Evolutionary conservation across 768 basidiomycete species (phyloP).

Genomic region (Lyophyllum atratum): DNA sequence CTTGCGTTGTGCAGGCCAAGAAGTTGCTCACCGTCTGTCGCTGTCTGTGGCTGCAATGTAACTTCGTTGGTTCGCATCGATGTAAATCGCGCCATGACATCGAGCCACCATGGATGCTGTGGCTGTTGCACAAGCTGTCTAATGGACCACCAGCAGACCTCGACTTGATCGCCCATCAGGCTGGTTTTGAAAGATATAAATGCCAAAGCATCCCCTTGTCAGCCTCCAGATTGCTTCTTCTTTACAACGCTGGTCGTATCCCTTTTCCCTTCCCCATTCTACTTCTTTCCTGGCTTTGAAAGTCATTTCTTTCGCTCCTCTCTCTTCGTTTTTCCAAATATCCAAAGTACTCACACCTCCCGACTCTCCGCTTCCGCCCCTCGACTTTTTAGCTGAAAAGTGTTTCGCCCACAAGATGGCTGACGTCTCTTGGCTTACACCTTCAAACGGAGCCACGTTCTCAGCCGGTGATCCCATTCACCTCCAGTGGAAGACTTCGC

Average conservation of each 20-base stretch:
- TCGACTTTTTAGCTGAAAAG: no score
- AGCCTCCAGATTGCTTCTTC: slow-evolving; percentile 19
- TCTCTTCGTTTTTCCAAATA: background rate
- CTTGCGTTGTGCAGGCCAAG: no score
- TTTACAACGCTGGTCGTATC: slow-evolving; percentile 20
- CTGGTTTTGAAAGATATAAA: slow-evolving; percentile 4
- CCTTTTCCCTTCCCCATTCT: slow-evolving; percentile 1
- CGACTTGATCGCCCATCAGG: slow-evolving; percentile 5
- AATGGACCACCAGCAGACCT: background rate
- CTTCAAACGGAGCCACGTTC: slow-evolving; percentile 12
- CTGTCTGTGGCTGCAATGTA: no score
- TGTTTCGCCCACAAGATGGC: no score
- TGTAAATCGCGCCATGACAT: no score
- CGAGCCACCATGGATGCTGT: no score
- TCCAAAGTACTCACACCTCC: no score
- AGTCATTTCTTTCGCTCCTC: slow-evolving; percentile 1
- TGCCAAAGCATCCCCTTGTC: background rate
- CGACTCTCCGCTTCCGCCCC: no score
- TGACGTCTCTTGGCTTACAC: slow-evolving; percentile 9
- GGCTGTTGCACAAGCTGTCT: no score
- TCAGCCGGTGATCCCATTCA: slow-evolving; percentile 18
- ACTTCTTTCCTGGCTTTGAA: slow-evolving; percentile 6
- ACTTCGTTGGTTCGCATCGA: no score
- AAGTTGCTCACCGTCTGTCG: no score
- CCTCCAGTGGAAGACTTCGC: slow-evolving; percentile 18